phyloP scores from a whole-genome alignment of 495 filamentous ascomycete species.

The Penicillium macrosclerotiorum region DNA sequence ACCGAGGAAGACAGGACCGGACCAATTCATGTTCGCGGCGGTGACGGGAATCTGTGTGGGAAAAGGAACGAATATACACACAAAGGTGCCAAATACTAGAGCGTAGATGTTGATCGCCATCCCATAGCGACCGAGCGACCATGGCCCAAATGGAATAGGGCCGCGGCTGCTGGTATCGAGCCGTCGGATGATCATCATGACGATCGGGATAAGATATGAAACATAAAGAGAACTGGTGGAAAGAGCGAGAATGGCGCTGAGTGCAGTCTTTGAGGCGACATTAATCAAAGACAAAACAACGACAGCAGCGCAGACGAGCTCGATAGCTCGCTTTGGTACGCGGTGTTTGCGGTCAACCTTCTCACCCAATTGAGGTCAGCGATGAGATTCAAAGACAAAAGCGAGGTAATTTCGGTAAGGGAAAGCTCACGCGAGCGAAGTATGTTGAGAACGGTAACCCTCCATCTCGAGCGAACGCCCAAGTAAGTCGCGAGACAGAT shows the following conservation, averaged over 20 bases:
- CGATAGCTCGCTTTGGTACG: constrained; percentile 33
- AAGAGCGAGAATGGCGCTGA: constrained; percentile 50
- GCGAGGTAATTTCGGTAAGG: constrained; percentile 31
- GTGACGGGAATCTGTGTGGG: constrained; percentile 36
- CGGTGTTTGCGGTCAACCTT: constrained; percentile 15
- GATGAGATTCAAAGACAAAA: no score
- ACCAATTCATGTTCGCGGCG: constrained; percentile 39
- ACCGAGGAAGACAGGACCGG: constrained; percentile 31
- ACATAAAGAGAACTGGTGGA: constrained; percentile 42
- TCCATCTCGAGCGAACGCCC: constrained; percentile 57
- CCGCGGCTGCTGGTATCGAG: constrained; percentile 13
- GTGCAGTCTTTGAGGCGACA: constrained; percentile 41
- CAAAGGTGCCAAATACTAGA: constrained; percentile 32
- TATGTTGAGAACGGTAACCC: constrained; percentile 48
- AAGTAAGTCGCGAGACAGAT: constrained; percentile 49
- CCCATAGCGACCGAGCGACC: constrained; percentile 28
- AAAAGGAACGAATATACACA: constrained; percentile 41
- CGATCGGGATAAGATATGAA: constrained; percentile 49
- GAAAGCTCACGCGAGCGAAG: constrained; percentile 40
- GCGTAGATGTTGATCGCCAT: constrained; percentile 36
- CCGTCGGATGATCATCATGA: constrained; percentile 32
- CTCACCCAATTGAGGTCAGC: no score
- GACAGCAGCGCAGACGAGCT: constrained; percentile 31
- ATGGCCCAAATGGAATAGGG: constrained; percentile 28
- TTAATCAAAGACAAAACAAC: constrained; percentile 50